Evolutionary conservation across 495 filamentous ascomycete genomes (phyloP), one percentile per base, ranked within the genome.

Genomic region (Penicillium steckii): DNA sequence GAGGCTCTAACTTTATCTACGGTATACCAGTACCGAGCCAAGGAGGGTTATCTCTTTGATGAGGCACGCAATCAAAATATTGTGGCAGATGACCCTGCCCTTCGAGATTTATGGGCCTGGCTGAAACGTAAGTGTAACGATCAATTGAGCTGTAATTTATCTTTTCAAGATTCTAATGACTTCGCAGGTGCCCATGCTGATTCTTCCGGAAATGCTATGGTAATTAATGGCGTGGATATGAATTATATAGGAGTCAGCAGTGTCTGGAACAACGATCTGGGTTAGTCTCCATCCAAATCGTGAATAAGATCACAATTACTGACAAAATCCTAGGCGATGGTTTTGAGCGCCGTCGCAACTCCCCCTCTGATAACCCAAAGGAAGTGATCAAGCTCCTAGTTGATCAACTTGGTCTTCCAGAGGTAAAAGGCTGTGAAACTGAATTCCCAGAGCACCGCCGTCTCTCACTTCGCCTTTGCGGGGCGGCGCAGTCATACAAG

Each of bases 161-260:
- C 18, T 7, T 41, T 7, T 4, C 29, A 27, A 30, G n/a, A 21
- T 19, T 67, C 74, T 53, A 74, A 43, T 38, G 0, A 26, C n/a
- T 7, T 29, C 22, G 4, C 58, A 86, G 89, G 84, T 26, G 86
- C 88, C 21, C 83, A 84, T 15, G 71, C 72, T 17, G 80, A 81
- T 33, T 88, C 88, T 12, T 70, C 76, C 19, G 77, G 85, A 43
- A 80, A 84, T 30, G 82, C 84, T 3, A 93, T 96, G 89, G 77
- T 89, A 38, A 71, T 80, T n/a, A 77, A 84, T 33, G 75, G 80
- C 1, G 67, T 96, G 5, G 94, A 97, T 58, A 66, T 96, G 33
- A 91, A 85, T 59, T 98, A 90, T 65, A 66, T 96, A 62, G 94
- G 94, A 3, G 85, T 97, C 35, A 75, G 80, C 47, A 80, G 80